Evolutionary conservation across 352 stramenopile genomes (phyloP), one percentile per base, ranked within the genome.

Genomic region (Phytophthora boehmeriae): DNA sequence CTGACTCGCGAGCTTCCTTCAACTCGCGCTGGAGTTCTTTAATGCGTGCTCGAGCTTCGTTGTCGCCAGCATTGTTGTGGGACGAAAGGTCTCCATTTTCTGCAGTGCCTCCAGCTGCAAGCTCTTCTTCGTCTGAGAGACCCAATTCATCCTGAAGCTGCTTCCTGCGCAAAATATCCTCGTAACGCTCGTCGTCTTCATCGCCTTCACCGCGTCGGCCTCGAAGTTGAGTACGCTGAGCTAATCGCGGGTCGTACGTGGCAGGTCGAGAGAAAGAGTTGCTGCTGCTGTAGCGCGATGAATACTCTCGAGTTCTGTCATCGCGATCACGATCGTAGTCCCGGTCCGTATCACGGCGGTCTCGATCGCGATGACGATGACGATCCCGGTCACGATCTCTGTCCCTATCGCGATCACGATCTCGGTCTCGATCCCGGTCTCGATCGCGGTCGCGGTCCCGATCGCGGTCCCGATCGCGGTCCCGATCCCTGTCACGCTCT

Each of bases 241-340:
- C 83, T 14, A 94, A 73, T 0, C 73, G 72, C n/a, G 82, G 83
- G 30, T 93, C 86, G 59, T 96, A 96, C 51, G 85, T 94, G 20
- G 83, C 83, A 20, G 83, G 85, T 3, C 87, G 80, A n/a, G 85
- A 94, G 55, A 95, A 94, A 5, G 80, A 30, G 6, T 30, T 75
- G 16, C 88, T 75, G 30, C 34, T 78, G 57, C 71, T 58, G 56
- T 63, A 54, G 57, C 63, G 46, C 19, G 63, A 52, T 43, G 58
- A 66, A 25, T 70, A 66, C 4, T 84, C 66, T 11, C 58, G 53
- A 2, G 68, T 41, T 1, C 43, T 36, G 4, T 59, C 48, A 10
- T 49, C 34, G 2, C 16, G 23, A 16, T 58, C 45, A 22, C 57
- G 57, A 16, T 72, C 49, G 32, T 63, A 56, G 20, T 80, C 60